Conservation (phyloP, 2,329 filamentous ascomycete genomes). For the Fusarium devonianum region DNA sequence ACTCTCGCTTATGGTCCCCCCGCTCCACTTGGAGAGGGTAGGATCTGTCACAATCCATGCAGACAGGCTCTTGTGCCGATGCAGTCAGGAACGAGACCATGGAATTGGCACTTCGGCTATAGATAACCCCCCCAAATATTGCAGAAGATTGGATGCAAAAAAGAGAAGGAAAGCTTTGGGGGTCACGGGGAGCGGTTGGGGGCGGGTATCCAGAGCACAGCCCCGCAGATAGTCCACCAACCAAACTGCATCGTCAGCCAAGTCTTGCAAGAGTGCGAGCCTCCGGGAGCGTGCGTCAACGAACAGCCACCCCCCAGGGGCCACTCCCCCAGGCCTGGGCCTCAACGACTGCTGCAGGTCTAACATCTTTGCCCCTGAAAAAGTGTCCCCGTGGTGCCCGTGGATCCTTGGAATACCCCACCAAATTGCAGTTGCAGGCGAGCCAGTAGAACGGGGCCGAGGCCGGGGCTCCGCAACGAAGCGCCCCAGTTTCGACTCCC, state of each 20-base stretch:
- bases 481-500: conserved; percentile 19
- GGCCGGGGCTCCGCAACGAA: conserved; percentile 37
- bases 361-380: conserved; percentile 23
- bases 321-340: neutral
- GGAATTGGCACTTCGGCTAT: conserved; percentile 15
- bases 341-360: neutral
- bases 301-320: neutral
- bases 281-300: conserved; percentile 24
- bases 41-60: conserved; percentile 29
- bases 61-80: conserved; percentile 3
- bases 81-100: conserved; percentile 24
- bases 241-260: conserved; percentile 17
- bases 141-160: conserved; percentile 23
- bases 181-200: conserved; percentile 26
- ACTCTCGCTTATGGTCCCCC: conserved; percentile 18
- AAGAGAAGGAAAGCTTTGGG: conserved; percentile 29
- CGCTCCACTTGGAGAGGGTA: conserved; percentile 7
- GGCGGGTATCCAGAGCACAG: conserved; percentile 22
- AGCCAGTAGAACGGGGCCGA: conserved; percentile 19
- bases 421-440: conserved; percentile 21
- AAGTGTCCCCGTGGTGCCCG: conserved; percentile 23
- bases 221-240: conserved; percentile 39
- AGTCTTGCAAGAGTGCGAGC: conserved; percentile 24
- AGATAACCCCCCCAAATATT: conserved; percentile 31
- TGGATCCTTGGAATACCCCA: conserved; percentile 25